Percentiles rank a stretch among this genome's conserved stretches.
Evolutionary conservation across 2,329 filamentous ascomycete genomes (phyloP).

Genomic region (Penicillium occitanis): DNA sequence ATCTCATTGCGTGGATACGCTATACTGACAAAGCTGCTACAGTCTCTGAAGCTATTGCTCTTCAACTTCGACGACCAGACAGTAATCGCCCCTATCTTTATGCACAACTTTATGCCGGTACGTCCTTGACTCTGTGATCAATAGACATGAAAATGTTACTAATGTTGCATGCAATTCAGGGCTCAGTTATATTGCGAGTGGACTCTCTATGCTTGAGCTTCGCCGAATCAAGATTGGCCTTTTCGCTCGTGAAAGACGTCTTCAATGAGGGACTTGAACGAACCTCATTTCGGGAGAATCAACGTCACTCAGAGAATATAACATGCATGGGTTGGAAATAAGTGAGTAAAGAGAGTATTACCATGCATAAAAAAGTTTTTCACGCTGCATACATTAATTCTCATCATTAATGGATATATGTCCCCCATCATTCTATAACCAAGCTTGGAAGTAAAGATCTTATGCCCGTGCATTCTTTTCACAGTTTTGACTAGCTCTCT

Average conservation of each 20-base stretch:
- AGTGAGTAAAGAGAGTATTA: not conserved
- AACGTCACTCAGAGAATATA: not conserved
- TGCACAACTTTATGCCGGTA: not conserved
- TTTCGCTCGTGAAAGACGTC: not conserved
- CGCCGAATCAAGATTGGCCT: not conserved
- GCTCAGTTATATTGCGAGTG: not conserved
- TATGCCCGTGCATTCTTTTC: not conserved
- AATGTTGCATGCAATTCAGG: not conserved
- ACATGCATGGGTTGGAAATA: not conserved
- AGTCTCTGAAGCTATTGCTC: not conserved
- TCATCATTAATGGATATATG: not conserved
- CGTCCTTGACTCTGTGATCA: not conserved
- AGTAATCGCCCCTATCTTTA: not conserved
- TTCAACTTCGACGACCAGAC: conserved; percentile 1
- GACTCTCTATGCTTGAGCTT: not conserved
- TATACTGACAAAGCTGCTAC: not conserved
- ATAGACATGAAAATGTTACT: not conserved
- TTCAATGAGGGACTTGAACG: not conserved
- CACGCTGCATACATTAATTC: not conserved
- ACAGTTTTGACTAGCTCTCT: not conserved
- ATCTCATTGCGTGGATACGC: not conserved
- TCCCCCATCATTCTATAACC: not conserved
- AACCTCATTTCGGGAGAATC: not conserved
- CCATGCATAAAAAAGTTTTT: not conserved
- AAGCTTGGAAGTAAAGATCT: not conserved